Evolutionary conservation across 495 filamentous ascomycete species (phyloP).

Genomic region (Hypoxylon fuscum): DNA sequence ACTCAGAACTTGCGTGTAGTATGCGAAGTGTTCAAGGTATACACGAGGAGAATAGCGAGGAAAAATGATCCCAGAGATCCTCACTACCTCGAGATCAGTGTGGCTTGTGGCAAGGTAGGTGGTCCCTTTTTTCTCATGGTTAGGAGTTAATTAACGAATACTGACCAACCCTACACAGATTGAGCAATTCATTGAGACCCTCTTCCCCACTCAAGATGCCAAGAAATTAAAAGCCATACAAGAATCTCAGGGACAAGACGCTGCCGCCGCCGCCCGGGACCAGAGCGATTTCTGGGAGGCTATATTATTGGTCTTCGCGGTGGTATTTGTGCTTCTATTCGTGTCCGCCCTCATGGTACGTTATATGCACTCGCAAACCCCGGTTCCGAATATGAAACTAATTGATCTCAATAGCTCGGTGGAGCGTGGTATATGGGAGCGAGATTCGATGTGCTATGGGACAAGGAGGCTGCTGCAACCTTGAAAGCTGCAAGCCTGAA

Average conservation of each 20-base stretch:
- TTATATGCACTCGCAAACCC: neutral
- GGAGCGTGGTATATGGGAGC: slow-evolving; percentile 74
- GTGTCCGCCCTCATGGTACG: slow-evolving; percentile 58
- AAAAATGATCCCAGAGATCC: slow-evolving; percentile 96
- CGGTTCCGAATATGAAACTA: slow-evolving; percentile 11
- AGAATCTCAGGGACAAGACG: slow-evolving; percentile 39
- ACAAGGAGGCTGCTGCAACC: slow-evolving; percentile 41
- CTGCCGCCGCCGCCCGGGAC: slow-evolving; percentile 4
- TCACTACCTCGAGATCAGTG: slow-evolving; percentile 91
- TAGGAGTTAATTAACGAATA: neutral
- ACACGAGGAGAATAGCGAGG: slow-evolving; percentile 83
- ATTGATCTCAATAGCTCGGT: slow-evolving; percentile 60
- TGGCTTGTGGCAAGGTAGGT: slow-evolving; percentile 85
- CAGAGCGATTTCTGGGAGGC: slow-evolving; percentile 49
- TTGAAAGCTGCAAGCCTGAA: slow-evolving; percentile 44
- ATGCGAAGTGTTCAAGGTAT: slow-evolving; percentile 79
- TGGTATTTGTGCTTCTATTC: slow-evolving; percentile 45
- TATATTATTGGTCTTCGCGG: slow-evolving; percentile 45
- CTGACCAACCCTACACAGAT: slow-evolving; percentile 64
- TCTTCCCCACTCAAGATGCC: slow-evolving; percentile 78
- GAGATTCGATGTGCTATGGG: slow-evolving; percentile 60
- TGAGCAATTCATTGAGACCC: slow-evolving; percentile 94
- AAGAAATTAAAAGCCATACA: slow-evolving; percentile 52
- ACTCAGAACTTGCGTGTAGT: slow-evolving; percentile 86
- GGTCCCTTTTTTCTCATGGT: neutral